These are phyloP conservation scores for Gastrodia elata DNA, from an alignment of 106 monocot species.

Conservation along the genomic window DNA sequence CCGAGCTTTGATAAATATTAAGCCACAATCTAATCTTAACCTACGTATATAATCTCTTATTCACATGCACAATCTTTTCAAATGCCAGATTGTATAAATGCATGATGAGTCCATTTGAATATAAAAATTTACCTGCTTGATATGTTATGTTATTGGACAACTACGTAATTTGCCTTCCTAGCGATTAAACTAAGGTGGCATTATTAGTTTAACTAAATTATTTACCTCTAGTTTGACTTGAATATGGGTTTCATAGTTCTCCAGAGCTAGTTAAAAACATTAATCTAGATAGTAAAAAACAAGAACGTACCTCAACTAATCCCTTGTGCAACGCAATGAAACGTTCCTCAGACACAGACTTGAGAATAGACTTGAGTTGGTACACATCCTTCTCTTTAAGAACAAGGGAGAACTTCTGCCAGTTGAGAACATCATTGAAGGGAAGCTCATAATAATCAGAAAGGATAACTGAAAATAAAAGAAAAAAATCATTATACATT, in stretches of 20 bases:
- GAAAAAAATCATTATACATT: not conserved
- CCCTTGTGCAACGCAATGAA: slow-evolving; percentile 56
- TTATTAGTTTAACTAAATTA: not conserved
- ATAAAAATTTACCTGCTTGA: too few relatives aligned
- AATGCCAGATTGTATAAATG: not conserved
- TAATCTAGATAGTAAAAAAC: not conserved
- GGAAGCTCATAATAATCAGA: slow-evolving; percentile 93
- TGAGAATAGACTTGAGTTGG: slow-evolving; percentile 68
- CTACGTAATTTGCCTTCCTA: not conserved
- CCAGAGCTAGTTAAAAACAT: not conserved
- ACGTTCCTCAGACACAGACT: slow-evolving; percentile 52
- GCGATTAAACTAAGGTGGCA: not conserved
- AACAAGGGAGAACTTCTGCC: slow-evolving; percentile 70
- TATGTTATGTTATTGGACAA: too few relatives aligned
- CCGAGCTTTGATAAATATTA: too few relatives aligned
- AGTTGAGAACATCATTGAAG: slow-evolving; percentile 83
- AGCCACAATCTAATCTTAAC: too few relatives aligned
- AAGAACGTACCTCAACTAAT: slow-evolving; percentile 58
- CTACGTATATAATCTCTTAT: too few relatives aligned
- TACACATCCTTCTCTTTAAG: slow-evolving; percentile 92
- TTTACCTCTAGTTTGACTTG: not conserved
- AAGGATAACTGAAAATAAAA: slow-evolving; percentile 63
- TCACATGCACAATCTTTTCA: too few relatives aligned
- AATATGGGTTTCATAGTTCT: not conserved
- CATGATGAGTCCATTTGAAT: not conserved